A percentile compares a stretch with the other conserved stretches of the same genome.
These are phyloP conservation scores for Hippophae tibetana DNA, from an alignment of 306 rosid species.

Conservation along the genomic window DNA sequence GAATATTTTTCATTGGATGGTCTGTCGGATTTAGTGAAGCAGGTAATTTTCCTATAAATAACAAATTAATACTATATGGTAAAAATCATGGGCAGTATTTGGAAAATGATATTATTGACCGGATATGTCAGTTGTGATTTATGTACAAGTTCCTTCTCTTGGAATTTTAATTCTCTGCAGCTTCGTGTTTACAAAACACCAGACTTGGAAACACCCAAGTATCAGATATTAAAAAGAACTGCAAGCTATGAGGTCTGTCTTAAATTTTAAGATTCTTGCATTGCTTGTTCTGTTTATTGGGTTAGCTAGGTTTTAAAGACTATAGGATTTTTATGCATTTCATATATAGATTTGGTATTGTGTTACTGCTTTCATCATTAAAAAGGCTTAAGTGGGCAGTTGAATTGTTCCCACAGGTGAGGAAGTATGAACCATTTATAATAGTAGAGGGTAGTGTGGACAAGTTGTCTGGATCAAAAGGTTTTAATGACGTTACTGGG, in stretches of 20 bases:
- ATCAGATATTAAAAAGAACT: conserved; percentile 56
- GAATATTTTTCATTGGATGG: conserved; percentile 86
- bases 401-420: conserved; percentile 36
- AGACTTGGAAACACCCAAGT: conserved; percentile 77
- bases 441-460: conserved; percentile 71
- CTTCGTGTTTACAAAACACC: conserved; percentile 79
- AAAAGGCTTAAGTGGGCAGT: not conserved
- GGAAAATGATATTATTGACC: no score
- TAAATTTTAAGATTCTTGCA: not conserved
- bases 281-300: not conserved
- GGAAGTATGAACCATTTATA: conserved; percentile 60
- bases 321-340: not conserved
- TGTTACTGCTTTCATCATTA: not conserved
- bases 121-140: no score
- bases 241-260: conserved; percentile 66
- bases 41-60: conserved; percentile 34
- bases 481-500: conserved; percentile 83
- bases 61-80: not conserved
- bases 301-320: not conserved
- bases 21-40: conserved; percentile 61
- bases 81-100: not conserved
- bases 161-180: conserved; percentile 31
- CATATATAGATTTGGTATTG: no score
- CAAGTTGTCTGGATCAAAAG: conserved; percentile 72
- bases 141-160: not conserved